Conservation (phyloP, 225 moss, liverwort and hornwort genomes). For the Thuidium tamariscinum region DNA sequence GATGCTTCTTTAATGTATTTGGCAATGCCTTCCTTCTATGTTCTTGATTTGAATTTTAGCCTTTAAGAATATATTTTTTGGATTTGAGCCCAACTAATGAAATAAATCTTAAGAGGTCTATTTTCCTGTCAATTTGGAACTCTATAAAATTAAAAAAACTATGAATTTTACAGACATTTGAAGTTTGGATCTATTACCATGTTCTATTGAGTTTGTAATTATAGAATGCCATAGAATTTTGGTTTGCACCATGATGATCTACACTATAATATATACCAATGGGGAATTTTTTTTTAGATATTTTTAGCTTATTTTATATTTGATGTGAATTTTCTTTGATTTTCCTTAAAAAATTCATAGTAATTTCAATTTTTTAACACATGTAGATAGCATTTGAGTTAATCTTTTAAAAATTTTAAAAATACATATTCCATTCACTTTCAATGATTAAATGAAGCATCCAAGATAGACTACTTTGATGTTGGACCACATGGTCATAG, state of each 20-base stretch:
- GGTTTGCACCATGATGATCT: background rate
- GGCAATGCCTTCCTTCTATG: background rate
- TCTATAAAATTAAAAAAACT: background rate
- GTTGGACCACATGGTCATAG: background rate
- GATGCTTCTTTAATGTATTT: background rate
- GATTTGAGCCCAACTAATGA: background rate
- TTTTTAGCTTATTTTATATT: background rate
- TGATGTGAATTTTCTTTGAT: background rate
- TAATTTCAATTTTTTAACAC: background rate
- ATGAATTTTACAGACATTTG: background rate
- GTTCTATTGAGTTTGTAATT: background rate
- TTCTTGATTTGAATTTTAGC: background rate
- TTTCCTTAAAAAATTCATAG: background rate
- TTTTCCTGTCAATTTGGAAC: background rate
- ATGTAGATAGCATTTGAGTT: background rate
- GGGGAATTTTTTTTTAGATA: background rate
- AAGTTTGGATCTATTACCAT: background rate
- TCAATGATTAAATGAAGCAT: background rate
- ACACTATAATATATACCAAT: background rate
- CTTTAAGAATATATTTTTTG: background rate
- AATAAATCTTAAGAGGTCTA: too few relatives aligned
- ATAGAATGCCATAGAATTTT: rapidly evolving
- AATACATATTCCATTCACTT: background rate
- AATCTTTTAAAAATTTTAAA: background rate
- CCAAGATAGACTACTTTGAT: background rate